Percentiles rank a stretch among this genome's conserved stretches.
Evolutionary conservation across 225 moss, liverwort and hornwort genomes (phyloP).

Genomic region (Polytrichum formosum): DNA sequence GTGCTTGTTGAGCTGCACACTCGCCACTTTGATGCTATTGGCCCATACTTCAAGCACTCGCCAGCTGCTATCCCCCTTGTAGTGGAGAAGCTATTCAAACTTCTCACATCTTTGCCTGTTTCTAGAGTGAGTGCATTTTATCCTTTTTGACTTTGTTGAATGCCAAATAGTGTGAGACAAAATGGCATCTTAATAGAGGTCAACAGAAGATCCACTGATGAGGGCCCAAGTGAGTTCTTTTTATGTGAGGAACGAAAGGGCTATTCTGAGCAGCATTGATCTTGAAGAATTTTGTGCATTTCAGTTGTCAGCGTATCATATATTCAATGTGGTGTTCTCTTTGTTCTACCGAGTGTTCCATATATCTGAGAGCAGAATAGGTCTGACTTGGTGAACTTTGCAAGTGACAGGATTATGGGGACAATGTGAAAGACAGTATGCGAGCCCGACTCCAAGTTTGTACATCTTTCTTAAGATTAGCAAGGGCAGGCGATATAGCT

Average conservation of each 20-base stretch:
- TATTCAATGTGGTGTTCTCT: too few relatives aligned
- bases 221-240: too few relatives aligned
- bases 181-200: too few relatives aligned
- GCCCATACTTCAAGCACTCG: conserved; percentile 76
- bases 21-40: conserved; percentile 86
- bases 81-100: conserved; percentile 78
- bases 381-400: conserved; percentile 5
- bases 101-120: conserved; percentile 68
- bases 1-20: conserved; percentile 84
- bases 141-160: too few relatives aligned
- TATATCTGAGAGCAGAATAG: not conserved
- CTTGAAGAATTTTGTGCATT: too few relatives aligned
- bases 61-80: conserved; percentile 64
- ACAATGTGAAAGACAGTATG: conserved; percentile 58
- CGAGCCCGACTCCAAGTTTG: conserved; percentile 93
- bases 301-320: too few relatives aligned
- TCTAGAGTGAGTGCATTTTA: conserved; percentile 35
- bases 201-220: too few relatives aligned
- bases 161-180: too few relatives aligned
- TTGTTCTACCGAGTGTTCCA: too few relatives aligned
- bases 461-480: conserved; percentile 85
- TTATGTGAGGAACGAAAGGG: too few relatives aligned
- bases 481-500: conserved; percentile 80
- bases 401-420: conserved; percentile 43
- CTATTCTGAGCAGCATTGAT: too few relatives aligned